Base-by-base conservation (phyloP, 306 rosid species). In the Neltuma alba region DNA sequence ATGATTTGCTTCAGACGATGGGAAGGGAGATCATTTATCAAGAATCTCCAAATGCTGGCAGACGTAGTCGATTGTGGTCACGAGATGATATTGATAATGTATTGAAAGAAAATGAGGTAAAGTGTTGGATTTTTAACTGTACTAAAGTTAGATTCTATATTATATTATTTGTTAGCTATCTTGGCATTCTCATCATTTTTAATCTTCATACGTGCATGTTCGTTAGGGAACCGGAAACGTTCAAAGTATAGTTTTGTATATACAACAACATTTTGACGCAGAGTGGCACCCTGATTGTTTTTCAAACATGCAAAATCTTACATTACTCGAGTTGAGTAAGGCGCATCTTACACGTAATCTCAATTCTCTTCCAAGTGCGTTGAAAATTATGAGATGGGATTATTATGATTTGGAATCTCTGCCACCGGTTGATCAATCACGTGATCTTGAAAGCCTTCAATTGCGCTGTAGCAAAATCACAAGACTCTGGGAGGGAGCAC, bases 401-500 rank as follows among this genome's bases (percentile, higher is more conserved):
- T 79, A 81, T 21, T 85, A 65, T 79, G 80, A 82, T 55, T 66
- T 76, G 70, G 83, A 82, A 79, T 71, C 74, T 33, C 47, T 85
- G 33, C 84, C 86, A 65, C 40, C 67, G 14, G 1, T 9, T 3
- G 45, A 79, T 57, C 65, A 54, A 30, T 40, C 58, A 18, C 61
- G 65, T 66, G 74, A 82, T 38, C 8, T 82, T 79, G 80, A 82
- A 70, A 81, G 76, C 55, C 54, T 85, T 61, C 72, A 65, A 64
- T 45, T 85, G 80, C 1, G 11, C 57, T 42, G 33, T 41, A 82
- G 86, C 74, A 57, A 70, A 45, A 64, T 85, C 14, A 78, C 54
- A 82, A 84, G 71, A 23, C 70, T 82, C 45, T 82, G 86, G 88
- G 71, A 47, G 37, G 88, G 77, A 66, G 65, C 66, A 34, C 70